These are phyloP conservation scores for Moesziomyces sp. DNA, from an alignment of 1,284 basidiomycete species.

Conservation along the genomic window DNA sequence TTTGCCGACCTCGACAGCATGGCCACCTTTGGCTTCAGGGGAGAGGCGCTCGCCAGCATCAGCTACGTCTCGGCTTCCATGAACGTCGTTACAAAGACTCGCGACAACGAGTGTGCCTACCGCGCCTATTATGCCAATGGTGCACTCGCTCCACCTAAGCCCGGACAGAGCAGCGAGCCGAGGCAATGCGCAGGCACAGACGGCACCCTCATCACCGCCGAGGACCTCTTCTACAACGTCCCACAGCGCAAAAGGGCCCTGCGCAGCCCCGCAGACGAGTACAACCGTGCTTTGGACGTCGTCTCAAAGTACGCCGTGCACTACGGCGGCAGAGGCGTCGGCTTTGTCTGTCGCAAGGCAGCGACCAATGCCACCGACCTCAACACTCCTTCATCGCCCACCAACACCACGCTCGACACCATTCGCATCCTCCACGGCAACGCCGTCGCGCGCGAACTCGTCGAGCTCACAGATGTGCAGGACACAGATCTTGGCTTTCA, in stretches of 20 bases:
- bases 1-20: slow-evolving; percentile 89
- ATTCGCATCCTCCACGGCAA: slow-evolving; percentile 87
- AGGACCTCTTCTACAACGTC: slow-evolving; percentile 95
- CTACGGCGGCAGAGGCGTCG: slow-evolving; percentile 72
- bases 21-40: slow-evolving; percentile 94
- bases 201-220: slow-evolving; percentile 91
- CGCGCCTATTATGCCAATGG: slow-evolving; percentile 61
- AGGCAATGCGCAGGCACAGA: slow-evolving; percentile 93
- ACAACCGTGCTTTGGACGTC: slow-evolving; percentile 88
- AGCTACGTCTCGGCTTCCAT: slow-evolving; percentile 88
- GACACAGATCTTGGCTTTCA: slow-evolving; percentile 42
- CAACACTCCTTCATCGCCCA: slow-evolving; percentile 76
- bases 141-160: slow-evolving; percentile 45
- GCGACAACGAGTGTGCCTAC: slow-evolving; percentile 56
- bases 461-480: slow-evolving; percentile 69
- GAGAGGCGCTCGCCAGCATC: slow-evolving; percentile 95
- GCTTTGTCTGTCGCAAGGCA: slow-evolving; percentile 75
- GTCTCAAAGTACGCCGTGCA: slow-evolving; percentile 85
- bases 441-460: slow-evolving; percentile 81
- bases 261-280: slow-evolving; percentile 88
- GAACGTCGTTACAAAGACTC: slow-evolving; percentile 82
- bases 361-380: slow-evolving; percentile 73
- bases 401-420: slow-evolving; percentile 76
- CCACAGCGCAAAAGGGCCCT: slow-evolving; percentile 88
- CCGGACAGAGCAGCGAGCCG: slow-evolving; percentile 70